Conservation (phyloP, 305 asterid genomes). For the Solanum chacoense region DNA sequence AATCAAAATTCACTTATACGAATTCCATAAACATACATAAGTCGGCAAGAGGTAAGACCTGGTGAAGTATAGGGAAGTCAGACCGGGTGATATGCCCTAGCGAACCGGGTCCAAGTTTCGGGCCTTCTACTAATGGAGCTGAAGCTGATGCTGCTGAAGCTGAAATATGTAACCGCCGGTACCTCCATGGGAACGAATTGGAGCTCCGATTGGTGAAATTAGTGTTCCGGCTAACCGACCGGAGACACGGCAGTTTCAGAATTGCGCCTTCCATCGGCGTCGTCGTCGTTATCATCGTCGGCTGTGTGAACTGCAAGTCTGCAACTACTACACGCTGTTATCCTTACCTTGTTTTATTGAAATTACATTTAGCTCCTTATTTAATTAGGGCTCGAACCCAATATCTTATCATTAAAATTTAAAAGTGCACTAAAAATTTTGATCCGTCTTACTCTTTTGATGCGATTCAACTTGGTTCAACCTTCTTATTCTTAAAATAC, state of each 20-base stretch:
- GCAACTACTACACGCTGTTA: not conserved
- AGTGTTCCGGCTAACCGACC: slow-evolving; percentile 21
- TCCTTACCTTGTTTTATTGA: not conserved
- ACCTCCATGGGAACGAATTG: not conserved
- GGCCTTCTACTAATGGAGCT: slow-evolving; percentile 25
- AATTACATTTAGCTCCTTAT: not conserved
- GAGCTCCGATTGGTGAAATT: slow-evolving; percentile 21
- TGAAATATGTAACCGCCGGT: slow-evolving; percentile 23
- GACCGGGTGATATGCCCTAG: slow-evolving; percentile 60
- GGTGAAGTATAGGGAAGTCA: slow-evolving; percentile 85
- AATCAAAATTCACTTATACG: not conserved
- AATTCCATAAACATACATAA: not conserved
- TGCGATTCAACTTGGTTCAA: not conserved
- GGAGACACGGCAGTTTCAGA: slow-evolving; percentile 42
- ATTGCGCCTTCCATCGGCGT: slow-evolving; percentile 44
- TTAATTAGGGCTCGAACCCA: rapidly evolving
- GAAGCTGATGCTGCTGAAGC: slow-evolving; percentile 37
- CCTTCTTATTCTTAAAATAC: too few species aligned
- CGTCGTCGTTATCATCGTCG: slow-evolving; percentile 25
- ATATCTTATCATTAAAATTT: not conserved
- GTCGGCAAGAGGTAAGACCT: slow-evolving; percentile 23
- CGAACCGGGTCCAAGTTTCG: slow-evolving; percentile 50
- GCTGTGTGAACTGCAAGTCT: not conserved
- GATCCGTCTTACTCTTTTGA: not conserved
- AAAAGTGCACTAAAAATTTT: not conserved